Conservation (phyloP, 1,139 yeast genomes). For the Magnusiomyces ingens region DNA sequence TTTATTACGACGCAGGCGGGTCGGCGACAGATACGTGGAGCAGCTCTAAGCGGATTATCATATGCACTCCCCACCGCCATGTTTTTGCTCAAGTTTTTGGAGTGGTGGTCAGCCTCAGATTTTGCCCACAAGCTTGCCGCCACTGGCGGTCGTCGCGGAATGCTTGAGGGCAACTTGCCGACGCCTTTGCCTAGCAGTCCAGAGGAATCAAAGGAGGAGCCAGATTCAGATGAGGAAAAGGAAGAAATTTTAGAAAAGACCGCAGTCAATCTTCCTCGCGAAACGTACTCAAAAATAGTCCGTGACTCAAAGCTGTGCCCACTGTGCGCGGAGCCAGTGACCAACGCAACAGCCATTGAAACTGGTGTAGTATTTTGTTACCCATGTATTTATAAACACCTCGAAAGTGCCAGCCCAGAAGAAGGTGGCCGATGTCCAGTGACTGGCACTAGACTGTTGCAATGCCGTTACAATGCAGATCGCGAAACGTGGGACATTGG, state of each 20-base stretch:
- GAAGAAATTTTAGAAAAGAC: slow-evolving; percentile 4
- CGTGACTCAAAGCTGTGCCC: slow-evolving; percentile 50
- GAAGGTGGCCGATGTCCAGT: slow-evolving; percentile 81
- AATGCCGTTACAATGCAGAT: slow-evolving; percentile 59
- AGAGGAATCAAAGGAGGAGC: slow-evolving; percentile 1
- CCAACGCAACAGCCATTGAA: slow-evolving; percentile 81
- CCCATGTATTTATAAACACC: slow-evolving; percentile 68
- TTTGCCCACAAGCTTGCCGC: slow-evolving; percentile 57
- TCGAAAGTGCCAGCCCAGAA: slow-evolving; percentile 38
- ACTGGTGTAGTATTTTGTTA: slow-evolving; percentile 91
- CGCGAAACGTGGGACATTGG: slow-evolving; percentile 62
- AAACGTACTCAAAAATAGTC: slow-evolving; percentile 2
- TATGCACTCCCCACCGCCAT: slow-evolving; percentile 74
- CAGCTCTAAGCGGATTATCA: slow-evolving; percentile 23
- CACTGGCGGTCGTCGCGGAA: slow-evolving; percentile 39
- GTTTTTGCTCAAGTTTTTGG: slow-evolving; percentile 76
- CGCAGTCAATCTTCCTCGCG: background rate
- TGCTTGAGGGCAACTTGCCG: slow-evolving; percentile 43
- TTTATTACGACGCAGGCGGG: slow-evolving; percentile 21
- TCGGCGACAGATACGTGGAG: slow-evolving; percentile 35
- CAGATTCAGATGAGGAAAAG: slow-evolving; percentile 1
- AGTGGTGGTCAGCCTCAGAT: slow-evolving; percentile 91
- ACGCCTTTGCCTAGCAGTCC: slow-evolving; percentile 20
- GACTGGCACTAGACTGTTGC: slow-evolving; percentile 64
- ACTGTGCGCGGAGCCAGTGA: slow-evolving; percentile 57